Conservation (phyloP, 306 rosid species). For the Heteromeles arbutifolia region DNA sequence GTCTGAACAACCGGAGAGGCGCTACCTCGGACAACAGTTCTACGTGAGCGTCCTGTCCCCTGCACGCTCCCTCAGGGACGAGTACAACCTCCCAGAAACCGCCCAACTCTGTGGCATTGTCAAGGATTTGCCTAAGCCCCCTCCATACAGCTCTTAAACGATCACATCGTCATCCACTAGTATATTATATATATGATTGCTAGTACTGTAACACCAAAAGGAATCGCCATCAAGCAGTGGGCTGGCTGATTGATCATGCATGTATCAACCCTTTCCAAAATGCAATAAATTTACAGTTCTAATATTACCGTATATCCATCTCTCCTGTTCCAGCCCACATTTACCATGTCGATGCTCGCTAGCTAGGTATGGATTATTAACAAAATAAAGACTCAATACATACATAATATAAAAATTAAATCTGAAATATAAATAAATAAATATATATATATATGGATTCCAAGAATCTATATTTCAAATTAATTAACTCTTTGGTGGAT, state of each 20-base stretch:
- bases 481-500: neutral
- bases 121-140: conserved; percentile 38
- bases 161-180: neutral
- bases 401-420: neutral
- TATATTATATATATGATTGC: neutral
- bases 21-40: conserved; percentile 56
- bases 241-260: neutral
- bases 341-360: neutral
- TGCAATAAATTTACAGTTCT: neutral
- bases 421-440: no score
- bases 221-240: neutral
- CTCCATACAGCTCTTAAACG: conserved; percentile 7
- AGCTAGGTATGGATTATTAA: no score
- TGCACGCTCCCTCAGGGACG: conserved; percentile 55
- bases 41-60: conserved; percentile 47
- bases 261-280: conserved; percentile 15
- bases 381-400: neutral
- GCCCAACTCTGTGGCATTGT: conserved; percentile 36
- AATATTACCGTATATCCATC: neutral
- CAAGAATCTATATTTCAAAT: neutral
- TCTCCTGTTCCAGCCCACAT: neutral
- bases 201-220: neutral
- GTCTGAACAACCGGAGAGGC: conserved; percentile 45
- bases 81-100: conserved; percentile 40
- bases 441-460: no score